These are phyloP conservation scores for Ascochyta lentis DNA, from an alignment of 2,329 filamentous ascomycete species.

Conservation along the genomic window DNA sequence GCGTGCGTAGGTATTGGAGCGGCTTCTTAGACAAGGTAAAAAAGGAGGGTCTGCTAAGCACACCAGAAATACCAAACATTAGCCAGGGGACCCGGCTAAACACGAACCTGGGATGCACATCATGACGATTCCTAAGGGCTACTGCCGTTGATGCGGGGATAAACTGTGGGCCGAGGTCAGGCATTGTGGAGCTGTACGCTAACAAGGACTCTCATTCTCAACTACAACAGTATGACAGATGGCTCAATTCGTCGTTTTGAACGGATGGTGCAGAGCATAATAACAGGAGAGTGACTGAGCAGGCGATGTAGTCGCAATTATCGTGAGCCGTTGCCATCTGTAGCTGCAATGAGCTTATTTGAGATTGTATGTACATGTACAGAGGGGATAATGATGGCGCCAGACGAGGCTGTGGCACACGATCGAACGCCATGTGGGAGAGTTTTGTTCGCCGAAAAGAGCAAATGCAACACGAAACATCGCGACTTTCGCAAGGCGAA, in stretches of 20 bases:
- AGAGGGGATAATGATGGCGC: background rate
- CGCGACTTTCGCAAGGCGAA: background rate
- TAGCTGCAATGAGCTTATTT: background rate
- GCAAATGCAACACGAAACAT: background rate
- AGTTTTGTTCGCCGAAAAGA: no score
- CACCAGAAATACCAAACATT: background rate
- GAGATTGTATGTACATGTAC: background rate
- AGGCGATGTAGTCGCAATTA: background rate
- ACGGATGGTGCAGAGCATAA: background rate
- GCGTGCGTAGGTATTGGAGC: no score
- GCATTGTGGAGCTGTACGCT: slow-evolving; percentile 7
- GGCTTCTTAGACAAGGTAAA: no score
- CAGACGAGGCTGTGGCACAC: background rate
- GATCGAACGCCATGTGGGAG: background rate
- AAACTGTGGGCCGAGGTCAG: slow-evolving; percentile 35
- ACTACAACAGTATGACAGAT: background rate
- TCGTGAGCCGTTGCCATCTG: no score
- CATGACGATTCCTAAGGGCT: slow-evolving; percentile 38
- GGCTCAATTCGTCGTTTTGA: background rate
- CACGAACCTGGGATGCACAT: background rate
- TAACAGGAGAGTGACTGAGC: background rate
- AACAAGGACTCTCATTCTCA: background rate
- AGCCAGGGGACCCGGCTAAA: background rate
- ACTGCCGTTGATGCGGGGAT: slow-evolving; percentile 33
- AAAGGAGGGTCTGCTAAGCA: background rate